Conservation (phyloP, 805 yeast genomes). For the Blastobotrys robertii region DNA sequence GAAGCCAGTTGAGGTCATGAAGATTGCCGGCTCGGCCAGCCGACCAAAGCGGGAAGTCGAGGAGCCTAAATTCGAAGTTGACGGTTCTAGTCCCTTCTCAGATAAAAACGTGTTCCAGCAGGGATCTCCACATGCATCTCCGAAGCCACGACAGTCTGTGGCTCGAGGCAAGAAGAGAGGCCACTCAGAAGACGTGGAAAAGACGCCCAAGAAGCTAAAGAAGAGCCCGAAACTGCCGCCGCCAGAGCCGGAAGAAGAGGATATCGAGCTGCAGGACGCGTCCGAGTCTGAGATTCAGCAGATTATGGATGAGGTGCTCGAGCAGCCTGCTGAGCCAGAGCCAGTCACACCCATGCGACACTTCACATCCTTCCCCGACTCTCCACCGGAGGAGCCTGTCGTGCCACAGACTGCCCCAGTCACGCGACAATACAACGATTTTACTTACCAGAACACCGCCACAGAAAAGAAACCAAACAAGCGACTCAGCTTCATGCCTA, state of each 20-base stretch:
- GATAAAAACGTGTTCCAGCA: slow-evolving; percentile 11
- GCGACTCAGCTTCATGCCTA: slow-evolving; percentile 19
- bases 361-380: slow-evolving; percentile 10
- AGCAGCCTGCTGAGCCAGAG: background rate
- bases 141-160: slow-evolving; percentile 6
- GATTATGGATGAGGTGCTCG: slow-evolving; percentile 1
- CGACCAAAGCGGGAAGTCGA: background rate
- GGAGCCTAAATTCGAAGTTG: background rate
- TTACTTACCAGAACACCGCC: slow-evolving; percentile 1
- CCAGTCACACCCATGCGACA: slow-evolving; percentile 5
- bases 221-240: slow-evolving; percentile 3
- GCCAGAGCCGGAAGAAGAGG: slow-evolving; percentile 3
- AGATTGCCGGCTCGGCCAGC: slow-evolving; percentile 3
- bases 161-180: slow-evolving; percentile 2
- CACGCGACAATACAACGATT: background rate
- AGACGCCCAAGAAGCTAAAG: slow-evolving; percentile 4
- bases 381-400: background rate
- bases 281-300: background rate
- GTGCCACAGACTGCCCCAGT: background rate
- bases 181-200: slow-evolving; percentile 2
- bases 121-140: slow-evolving; percentile 6
- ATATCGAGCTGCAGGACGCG: slow-evolving; percentile 1
- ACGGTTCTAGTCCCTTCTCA: slow-evolving; percentile 8
- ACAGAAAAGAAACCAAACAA: slow-evolving; percentile 2
- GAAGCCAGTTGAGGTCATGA: slow-evolving; percentile 4